Conservation (phyloP, 768 basidiomycete species). For the Russula emetica region DNA sequence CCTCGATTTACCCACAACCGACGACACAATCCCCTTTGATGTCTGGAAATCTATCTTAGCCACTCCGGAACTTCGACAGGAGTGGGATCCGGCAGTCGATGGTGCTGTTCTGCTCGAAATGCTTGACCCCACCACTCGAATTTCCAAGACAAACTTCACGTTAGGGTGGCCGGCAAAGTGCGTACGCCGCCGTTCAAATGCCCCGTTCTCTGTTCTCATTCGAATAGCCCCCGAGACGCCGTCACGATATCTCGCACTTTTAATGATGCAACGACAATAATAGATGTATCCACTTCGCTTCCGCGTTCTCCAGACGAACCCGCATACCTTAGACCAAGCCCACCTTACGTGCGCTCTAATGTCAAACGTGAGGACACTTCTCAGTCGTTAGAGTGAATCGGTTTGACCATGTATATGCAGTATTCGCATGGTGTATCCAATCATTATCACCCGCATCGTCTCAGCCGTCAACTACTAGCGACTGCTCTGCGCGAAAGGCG, state of each 20-base stretch:
- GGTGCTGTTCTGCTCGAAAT: conserved; percentile 77
- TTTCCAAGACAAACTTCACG: conserved; percentile 86
- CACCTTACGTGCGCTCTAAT: conserved; percentile 88
- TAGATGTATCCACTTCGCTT: conserved; percentile 91
- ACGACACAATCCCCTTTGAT: conserved; percentile 57
- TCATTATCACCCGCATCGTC: conserved; percentile 38
- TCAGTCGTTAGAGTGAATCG: conserved; percentile 22
- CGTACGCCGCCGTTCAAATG: conserved; percentile 33
- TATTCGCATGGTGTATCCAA: conserved; percentile 96
- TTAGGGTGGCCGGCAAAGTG: conserved; percentile 97
- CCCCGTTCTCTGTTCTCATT: not conserved
- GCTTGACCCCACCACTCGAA: conserved; percentile 79
- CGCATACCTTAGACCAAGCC: conserved; percentile 83
- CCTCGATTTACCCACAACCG: conserved; percentile 67
- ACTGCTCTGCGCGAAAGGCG: conserved; percentile 25
- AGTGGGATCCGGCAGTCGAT: conserved; percentile 94
- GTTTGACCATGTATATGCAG: conserved; percentile 35
- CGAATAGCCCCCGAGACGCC: conserved; percentile 78
- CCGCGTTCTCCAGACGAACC: conserved; percentile 90
- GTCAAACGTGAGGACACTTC: conserved; percentile 53
- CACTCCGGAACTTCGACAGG: conserved; percentile 82
- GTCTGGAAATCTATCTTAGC: conserved; percentile 76
- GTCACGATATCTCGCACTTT: conserved; percentile 89
- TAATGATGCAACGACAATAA: conserved; percentile 72
- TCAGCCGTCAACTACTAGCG: conserved; percentile 35